phyloP scores from a whole-genome alignment of 495 filamentous ascomycete genomes.

The Penicillium arizonense region DNA sequence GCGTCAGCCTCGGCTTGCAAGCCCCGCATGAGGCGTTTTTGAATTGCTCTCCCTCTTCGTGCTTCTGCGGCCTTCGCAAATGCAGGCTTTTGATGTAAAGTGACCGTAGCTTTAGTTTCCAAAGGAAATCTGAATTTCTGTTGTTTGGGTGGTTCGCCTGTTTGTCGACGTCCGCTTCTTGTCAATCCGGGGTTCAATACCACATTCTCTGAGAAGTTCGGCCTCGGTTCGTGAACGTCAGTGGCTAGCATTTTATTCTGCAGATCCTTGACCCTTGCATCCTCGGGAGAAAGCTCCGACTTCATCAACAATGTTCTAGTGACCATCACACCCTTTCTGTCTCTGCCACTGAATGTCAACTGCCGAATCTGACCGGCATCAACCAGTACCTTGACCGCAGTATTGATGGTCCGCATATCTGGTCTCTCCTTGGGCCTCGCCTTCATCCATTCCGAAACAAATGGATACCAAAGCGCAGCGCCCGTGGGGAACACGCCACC shows the following conservation, averaged over 20 bases:
- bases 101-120: constrained; percentile 31
- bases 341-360: constrained; percentile 61
- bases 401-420: constrained; percentile 50
- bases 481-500: constrained; percentile 72
- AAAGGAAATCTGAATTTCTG: constrained; percentile 24
- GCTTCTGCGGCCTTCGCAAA: constrained; percentile 29
- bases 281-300: constrained; percentile 45
- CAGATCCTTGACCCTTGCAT: constrained; percentile 50
- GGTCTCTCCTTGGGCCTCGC: constrained; percentile 42
- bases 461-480: constrained; percentile 70
- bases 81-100: constrained; percentile 40
- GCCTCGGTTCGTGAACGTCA: constrained; percentile 14
- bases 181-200: constrained; percentile 30
- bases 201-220: constrained; percentile 34
- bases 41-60: constrained; percentile 24
- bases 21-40: constrained; percentile 21
- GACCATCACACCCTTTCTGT: constrained; percentile 49
- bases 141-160: not conserved
- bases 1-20: constrained; percentile 10
- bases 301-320: constrained; percentile 55
- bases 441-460: constrained; percentile 60
- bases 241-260: constrained; percentile 50
- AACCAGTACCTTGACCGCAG: constrained; percentile 60
- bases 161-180: constrained; percentile 14
- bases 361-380: constrained; percentile 57